phyloP scores from a whole-genome alignment of 257 asterid genomes.

The Ajuga chamaepitys region DNA sequence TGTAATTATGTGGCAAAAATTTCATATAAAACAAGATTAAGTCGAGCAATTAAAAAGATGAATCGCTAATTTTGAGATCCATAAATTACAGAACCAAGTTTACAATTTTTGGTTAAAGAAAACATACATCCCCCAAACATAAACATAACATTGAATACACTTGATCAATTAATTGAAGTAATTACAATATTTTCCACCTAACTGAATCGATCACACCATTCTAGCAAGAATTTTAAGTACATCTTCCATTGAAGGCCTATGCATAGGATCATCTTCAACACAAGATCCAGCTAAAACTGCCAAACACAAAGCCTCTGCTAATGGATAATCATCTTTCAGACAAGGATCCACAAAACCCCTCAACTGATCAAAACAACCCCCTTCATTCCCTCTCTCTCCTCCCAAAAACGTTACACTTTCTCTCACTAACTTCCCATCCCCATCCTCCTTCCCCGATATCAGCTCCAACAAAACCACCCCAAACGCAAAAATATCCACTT shows the following conservation, averaged over 20 bases:
- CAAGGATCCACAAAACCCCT: conserved; percentile 56
- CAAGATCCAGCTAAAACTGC: conserved; percentile 78
- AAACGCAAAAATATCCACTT: conserved; percentile 46
- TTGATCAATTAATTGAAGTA: too few species aligned
- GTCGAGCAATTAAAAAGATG: too few species aligned
- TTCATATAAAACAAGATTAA: too few species aligned
- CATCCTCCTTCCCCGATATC: conserved; percentile 42
- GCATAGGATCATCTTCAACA: conserved; percentile 59
- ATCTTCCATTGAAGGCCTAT: conserved; percentile 72
- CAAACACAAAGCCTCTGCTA: conserved; percentile 68
- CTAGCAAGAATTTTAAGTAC: conserved; percentile 69
- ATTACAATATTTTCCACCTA: too few species aligned
- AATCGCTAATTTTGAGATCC: too few species aligned
- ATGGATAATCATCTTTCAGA: conserved; percentile 58
- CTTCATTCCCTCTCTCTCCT: conserved; percentile 34
- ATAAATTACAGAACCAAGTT: too few species aligned
- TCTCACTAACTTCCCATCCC: conserved; percentile 31
- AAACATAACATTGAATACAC: neutral
- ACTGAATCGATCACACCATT: conserved; percentile 36
- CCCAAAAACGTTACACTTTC: conserved; percentile 42
- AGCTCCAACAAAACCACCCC: conserved; percentile 63
- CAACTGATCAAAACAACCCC: conserved; percentile 62
- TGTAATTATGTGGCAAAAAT: too few species aligned
- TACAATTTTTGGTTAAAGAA: too few species aligned
- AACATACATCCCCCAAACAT: too few species aligned